Evolutionary conservation across 441 rosid genomes (phyloP).

Genomic region (Codiaeum variegatum): DNA sequence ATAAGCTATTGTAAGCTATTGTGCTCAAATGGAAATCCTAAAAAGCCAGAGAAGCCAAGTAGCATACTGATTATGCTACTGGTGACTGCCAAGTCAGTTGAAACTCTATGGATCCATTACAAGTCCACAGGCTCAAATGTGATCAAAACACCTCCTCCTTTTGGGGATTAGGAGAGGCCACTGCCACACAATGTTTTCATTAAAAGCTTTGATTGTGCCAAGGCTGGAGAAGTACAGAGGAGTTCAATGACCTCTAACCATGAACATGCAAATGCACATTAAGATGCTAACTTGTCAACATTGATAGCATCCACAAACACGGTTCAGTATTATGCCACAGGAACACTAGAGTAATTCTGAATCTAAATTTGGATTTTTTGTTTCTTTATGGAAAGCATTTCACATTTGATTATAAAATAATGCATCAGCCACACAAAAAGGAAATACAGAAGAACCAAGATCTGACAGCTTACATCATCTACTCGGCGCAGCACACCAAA

Average conservation of each 20-base stretch:
- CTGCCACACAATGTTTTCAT: not conserved
- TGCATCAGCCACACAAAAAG: constrained; percentile 9
- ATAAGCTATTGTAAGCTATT: not conserved
- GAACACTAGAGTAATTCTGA: not conserved
- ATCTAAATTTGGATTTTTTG: not conserved
- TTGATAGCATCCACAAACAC: not conserved
- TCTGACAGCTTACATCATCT: constrained; percentile 67
- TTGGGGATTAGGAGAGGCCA: not conserved
- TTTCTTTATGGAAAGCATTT: not conserved
- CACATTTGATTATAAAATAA: not conserved
- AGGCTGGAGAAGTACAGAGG: not conserved
- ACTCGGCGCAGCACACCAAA: constrained; percentile 86
- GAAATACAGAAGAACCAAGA: constrained; percentile 9
- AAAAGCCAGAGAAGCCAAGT: not conserved
- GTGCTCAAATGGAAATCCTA: not conserved
- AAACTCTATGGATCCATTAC: not conserved
- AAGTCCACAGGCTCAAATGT: not conserved
- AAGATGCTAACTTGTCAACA: not conserved
- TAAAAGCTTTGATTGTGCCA: not conserved
- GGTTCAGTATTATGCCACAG: not conserved
- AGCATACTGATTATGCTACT: not conserved
- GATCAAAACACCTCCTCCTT: not conserved
- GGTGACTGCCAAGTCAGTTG: not conserved
- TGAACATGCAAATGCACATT: not conserved
- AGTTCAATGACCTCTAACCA: not conserved